Percentiles rank a stretch among this genome's conserved stretches.
These are phyloP conservation scores for Nicotiana otophora DNA, from an alignment of 257 asterid species.

Conservation along the genomic window DNA sequence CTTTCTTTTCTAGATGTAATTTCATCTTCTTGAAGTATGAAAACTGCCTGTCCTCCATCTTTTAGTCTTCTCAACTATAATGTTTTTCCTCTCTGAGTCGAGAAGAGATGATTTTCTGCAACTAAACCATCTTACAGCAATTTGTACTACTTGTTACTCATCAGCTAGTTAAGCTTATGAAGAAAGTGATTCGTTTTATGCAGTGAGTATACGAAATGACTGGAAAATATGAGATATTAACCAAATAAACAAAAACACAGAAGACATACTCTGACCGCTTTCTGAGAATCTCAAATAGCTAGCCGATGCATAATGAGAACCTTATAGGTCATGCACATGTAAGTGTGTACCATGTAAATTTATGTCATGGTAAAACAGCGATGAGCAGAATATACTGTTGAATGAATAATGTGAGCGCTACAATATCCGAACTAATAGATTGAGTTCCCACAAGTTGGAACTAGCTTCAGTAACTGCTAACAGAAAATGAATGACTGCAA, in stretches of 20 bases:
- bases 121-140: neutral
- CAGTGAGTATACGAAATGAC: neutral
- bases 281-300: neutral
- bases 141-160: neutral
- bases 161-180: neutral
- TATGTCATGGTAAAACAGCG: neutral
- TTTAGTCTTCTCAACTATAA: neutral
- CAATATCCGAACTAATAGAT: neutral
- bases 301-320: neutral
- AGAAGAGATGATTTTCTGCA: neutral
- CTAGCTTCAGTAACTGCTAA: neutral
- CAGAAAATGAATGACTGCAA: neutral
- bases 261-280: neutral
- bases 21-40: neutral
- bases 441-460: neutral
- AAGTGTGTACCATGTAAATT: neutral
- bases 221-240: neutral
- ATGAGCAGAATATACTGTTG: neutral
- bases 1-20: neutral
- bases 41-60: neutral
- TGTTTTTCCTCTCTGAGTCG: neutral
- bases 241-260: neutral
- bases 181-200: neutral
- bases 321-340: neutral
- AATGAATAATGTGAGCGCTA: neutral